These are phyloP conservation scores for Eucalyptus camaldulensis DNA, from an alignment of 345 rosid species.

Conservation along the genomic window DNA sequence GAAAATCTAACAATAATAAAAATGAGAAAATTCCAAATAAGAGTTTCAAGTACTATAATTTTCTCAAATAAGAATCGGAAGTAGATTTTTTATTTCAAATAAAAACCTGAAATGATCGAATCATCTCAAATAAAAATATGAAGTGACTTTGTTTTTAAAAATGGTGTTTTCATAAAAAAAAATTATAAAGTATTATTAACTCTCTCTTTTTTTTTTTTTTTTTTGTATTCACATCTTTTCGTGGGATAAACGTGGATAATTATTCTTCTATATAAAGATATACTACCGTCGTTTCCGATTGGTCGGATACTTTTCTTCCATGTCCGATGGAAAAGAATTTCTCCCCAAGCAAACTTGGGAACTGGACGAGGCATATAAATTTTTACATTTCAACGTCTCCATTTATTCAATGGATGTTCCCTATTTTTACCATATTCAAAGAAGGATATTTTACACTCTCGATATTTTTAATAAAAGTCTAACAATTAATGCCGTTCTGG, in stretches of 20 bases:
- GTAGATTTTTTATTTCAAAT: too few species aligned
- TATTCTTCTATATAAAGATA: background rate
- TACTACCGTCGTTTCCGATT: rapidly evolving
- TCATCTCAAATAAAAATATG: rapidly evolving
- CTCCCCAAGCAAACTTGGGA: background rate
- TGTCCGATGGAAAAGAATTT: background rate
- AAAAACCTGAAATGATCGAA: rapidly evolving
- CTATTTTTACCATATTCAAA: background rate
- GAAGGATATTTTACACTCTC: background rate
- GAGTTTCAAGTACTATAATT: rapidly evolving
- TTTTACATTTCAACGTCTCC: background rate
- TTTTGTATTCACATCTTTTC: background rate
- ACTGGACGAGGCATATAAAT: rapidly evolving
- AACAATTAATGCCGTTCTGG: background rate
- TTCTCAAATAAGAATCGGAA: rapidly evolving
- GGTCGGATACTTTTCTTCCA: background rate
- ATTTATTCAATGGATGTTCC: background rate
- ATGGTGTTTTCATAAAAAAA: too few species aligned
- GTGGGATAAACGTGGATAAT: background rate
- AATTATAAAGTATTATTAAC: too few species aligned
- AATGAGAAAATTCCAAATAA: too few species aligned
- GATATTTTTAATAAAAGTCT: background rate
- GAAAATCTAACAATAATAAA: background rate
- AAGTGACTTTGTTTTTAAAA: too few species aligned
- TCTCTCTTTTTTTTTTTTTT: background rate